A percentile compares a stretch with the other conserved stretches of the same genome.
phyloP scores from a whole-genome alignment of 2,329 filamentous ascomycete species.

The Penicillium psychrosexuale region DNA sequence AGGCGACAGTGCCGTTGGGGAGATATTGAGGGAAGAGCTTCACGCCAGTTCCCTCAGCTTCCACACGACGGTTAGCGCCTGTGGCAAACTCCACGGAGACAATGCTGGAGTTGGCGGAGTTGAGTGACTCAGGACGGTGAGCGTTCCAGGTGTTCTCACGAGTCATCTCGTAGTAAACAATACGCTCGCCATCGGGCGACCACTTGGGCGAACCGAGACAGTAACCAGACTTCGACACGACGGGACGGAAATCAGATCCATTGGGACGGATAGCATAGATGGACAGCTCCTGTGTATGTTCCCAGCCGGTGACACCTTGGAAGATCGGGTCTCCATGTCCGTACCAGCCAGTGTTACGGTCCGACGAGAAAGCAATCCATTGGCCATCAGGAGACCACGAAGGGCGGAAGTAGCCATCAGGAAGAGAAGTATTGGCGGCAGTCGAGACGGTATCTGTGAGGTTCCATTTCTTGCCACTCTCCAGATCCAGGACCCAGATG shows the following conservation, averaged over 20 bases:
- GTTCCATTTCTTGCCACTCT: conserved; percentile 32
- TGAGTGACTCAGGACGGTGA: conserved; percentile 24
- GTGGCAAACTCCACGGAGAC: neutral
- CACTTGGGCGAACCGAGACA: conserved; percentile 16
- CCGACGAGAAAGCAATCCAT: conserved; percentile 44
- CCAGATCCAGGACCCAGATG: conserved; percentile 42
- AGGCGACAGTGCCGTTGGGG: conserved; percentile 27
- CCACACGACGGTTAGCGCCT: conserved; percentile 31
- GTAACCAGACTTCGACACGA: conserved; percentile 1
- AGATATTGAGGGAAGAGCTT: conserved; percentile 36
- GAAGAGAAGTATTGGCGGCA: conserved; percentile 17
- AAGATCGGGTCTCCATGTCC: conserved; percentile 35
- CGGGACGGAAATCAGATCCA: conserved; percentile 10
- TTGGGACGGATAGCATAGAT: conserved; percentile 16
- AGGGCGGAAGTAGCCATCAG: conserved; percentile 39
- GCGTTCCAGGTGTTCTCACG: conserved; percentile 40
- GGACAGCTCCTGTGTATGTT: conserved; percentile 10
- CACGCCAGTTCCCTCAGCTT: conserved; percentile 27
- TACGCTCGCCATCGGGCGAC: conserved; percentile 42
- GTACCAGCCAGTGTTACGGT: conserved; percentile 43
- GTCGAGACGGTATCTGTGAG: conserved; percentile 34
- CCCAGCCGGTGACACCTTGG: neutral
- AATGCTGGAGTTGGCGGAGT: conserved; percentile 26
- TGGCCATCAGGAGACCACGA: conserved; percentile 43
- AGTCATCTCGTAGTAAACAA: conserved; percentile 43